Conservation (phyloP, 139 green algal species). For the Chlamydomonas schloesseri region DNA sequence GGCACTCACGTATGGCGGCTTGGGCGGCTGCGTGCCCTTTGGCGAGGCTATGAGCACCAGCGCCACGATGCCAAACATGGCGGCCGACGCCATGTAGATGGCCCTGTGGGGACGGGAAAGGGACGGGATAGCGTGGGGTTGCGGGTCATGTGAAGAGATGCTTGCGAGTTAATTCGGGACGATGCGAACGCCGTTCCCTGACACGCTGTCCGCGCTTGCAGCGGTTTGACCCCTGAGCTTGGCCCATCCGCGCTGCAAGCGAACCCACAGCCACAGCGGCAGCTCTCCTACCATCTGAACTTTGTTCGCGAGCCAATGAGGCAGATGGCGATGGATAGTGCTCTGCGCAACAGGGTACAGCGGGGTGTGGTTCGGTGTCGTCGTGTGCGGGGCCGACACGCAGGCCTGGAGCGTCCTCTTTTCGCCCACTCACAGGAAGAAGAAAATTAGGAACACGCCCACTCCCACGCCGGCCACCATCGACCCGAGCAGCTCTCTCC, state of each 20-base stretch:
- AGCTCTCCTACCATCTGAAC: constrained; percentile 48
- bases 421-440: constrained; percentile 55
- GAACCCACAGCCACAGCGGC: too few species aligned
- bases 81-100: constrained; percentile 6
- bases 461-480: constrained; percentile 47
- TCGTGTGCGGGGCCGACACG: neutral
- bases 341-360: neutral
- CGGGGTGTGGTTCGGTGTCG: too few species aligned
- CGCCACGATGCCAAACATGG: constrained; percentile 41
- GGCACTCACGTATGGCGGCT: constrained; percentile 41
- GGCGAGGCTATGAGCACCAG: constrained; percentile 53
- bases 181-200: too few species aligned
- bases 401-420: neutral
- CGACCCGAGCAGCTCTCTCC: neutral
- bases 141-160: too few species aligned
- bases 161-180: too few species aligned
- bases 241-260: too few species aligned
- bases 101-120: constrained; percentile 22
- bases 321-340: constrained; percentile 45
- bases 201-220: too few species aligned
- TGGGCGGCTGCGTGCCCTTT: constrained; percentile 40
- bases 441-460: constrained; percentile 57
- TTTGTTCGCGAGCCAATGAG: constrained; percentile 49
- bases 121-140: too few species aligned
- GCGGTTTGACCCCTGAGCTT: too few species aligned